Base-by-base conservation (phyloP, 2,329 filamentous ascomycete species). In the Botryotinia convoluta region DNA sequence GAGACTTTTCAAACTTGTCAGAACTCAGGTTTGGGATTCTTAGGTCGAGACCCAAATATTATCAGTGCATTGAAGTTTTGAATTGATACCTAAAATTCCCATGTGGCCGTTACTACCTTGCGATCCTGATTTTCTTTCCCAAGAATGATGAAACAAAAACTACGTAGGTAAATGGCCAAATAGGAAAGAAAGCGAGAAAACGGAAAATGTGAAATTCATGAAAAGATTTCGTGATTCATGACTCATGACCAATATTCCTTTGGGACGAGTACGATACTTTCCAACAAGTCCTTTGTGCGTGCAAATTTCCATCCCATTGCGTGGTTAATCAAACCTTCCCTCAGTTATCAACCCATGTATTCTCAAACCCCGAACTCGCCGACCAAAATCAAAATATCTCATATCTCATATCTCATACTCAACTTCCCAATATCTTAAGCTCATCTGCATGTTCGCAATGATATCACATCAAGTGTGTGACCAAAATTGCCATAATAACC, bases 71-170 rank as follows among this genome's bases (percentile, higher is more conserved):
- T n/a, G 32, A 20, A 12, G n/a, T 0, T 54, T 29, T 51, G 45
- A 51, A 64, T 32, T 45, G 62, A 29, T 35, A n/a, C 10, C 10
- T 35, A 65, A 22, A n/a, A 4, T 35, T 12, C 9, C 2, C 32
- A 54, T n/a, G 37, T 39, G 32, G 22, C 10, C 64, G 45, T 67
- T 67, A 54, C 64, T 54, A 67, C 64, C 64, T 54, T 67, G 64
- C 26, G 32, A 54, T 67, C 45, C 45, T 29, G 22, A 67, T 39
- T 39, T 51, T 39, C 48, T 29, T 39, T 35, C 26, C 26, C 32
- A 54, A 67, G 64, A 54, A 67, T 37, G 64, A 51, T 39, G 64
- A 67, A 67, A 67, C 32, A 54, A 39, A 54, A 39, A 29, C 32
- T 37, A 39, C 2, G 22, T 54, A 54, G 44, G 14, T 54, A 29